Percentiles rank a stretch among this genome's conserved stretches.
Conservation (phyloP, 768 basidiomycete genomes). For the Galerina marginata region DNA sequence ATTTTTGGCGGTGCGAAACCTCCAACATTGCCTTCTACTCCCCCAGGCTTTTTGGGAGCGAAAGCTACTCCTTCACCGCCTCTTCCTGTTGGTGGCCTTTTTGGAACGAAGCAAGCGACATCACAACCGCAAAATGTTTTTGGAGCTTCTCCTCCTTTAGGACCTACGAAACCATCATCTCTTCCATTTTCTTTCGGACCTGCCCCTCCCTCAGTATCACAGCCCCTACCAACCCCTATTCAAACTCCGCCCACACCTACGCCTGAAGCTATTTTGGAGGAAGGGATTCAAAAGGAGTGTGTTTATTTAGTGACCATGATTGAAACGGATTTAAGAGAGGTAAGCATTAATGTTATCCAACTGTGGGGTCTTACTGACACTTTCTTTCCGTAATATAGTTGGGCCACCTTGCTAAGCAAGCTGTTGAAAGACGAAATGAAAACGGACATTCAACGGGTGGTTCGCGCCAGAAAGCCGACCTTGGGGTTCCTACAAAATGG, state of each 20-base stretch:
- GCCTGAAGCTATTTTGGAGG: constrained; percentile 44
- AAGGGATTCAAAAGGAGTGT: constrained; percentile 76
- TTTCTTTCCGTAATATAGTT: constrained; percentile 42
- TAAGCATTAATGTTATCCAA: constrained; percentile 39
- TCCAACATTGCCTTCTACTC: background rate
- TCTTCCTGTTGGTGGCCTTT: background rate
- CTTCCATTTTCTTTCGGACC: background rate
- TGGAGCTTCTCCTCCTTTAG: background rate
- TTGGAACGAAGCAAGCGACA: background rate
- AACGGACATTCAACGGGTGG: constrained; percentile 33
- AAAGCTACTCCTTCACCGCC: background rate
- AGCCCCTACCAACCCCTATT: constrained; percentile 4
- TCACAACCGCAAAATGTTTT: background rate
- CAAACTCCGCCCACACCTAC: constrained; percentile 6
- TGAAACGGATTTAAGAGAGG: constrained; percentile 59
- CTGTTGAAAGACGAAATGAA: background rate
- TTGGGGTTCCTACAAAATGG: constrained; percentile 58
- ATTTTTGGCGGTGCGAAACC: constrained; percentile 10
- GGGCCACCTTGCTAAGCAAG: constrained; percentile 41
- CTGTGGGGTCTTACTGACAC: background rate
- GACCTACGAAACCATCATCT: background rate
- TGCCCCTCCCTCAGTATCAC: background rate
- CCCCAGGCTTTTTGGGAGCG: background rate
- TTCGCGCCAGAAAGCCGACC: constrained; percentile 47
- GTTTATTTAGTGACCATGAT: constrained; percentile 50